Conservation (phyloP, 305 asterid species). For the Fraxinus xanthoxyloides region DNA sequence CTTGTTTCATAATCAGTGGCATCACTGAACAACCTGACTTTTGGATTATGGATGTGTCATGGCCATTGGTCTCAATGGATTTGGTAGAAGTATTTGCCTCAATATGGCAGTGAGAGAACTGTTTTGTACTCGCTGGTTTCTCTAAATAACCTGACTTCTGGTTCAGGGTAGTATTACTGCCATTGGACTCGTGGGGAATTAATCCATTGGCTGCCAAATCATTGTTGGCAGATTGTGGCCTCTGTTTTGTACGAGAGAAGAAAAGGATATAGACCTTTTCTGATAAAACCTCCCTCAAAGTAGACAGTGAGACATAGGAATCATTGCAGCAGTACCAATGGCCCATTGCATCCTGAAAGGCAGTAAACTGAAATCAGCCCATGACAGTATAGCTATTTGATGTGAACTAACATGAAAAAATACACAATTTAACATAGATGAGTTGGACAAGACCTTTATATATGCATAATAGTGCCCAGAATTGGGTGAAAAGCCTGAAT, state of each 20-base stretch:
- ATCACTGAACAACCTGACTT: conserved; percentile 35
- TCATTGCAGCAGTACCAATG: conserved; percentile 99
- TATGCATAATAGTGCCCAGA: conserved; percentile 94
- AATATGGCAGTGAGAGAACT: conserved; percentile 32
- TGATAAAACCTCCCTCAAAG: conserved; percentile 82
- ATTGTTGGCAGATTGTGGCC: conserved; percentile 45
- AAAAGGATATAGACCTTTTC: conserved; percentile 92
- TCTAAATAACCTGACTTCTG: conserved; percentile 38
- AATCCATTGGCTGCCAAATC: conserved; percentile 42
- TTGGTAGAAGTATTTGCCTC: conserved; percentile 30
- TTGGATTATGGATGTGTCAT: conserved; percentile 15
- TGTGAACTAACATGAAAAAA: conserved; percentile 17
- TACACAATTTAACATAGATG: conserved; percentile 20
- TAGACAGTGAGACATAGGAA: conserved; percentile 67
- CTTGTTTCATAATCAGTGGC: conserved; percentile 28
- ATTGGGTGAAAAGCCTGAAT: conserved; percentile 95
- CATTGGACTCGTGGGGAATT: conserved; percentile 57
- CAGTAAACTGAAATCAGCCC: conserved; percentile 19
- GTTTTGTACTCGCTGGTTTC: conserved; percentile 29
- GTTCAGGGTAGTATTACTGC: conserved; percentile 38
- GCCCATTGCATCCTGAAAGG: conserved; percentile 74
- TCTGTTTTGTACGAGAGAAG: conserved; percentile 83
- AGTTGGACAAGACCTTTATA: conserved; percentile 63
- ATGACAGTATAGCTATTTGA: not conserved
- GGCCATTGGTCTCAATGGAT: conserved; percentile 30